Evolutionary conservation across 2,329 filamentous ascomycete genomes (phyloP), one percentile per base, ranked within the genome.

Genomic region (Ambrosiella cleistominuta): DNA sequence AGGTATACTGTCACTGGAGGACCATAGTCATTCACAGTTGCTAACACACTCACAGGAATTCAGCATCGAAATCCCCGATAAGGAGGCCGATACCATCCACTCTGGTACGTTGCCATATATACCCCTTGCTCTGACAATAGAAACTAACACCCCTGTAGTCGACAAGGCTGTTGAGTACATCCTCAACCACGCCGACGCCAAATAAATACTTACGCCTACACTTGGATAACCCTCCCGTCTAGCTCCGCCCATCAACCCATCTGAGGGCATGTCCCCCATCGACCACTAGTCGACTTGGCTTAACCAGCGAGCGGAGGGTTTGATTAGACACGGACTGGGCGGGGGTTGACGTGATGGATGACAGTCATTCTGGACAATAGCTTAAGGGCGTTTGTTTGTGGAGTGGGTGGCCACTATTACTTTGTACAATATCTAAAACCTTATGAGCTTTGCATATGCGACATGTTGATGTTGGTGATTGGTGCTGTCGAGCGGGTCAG

Each of bases 1-100:
- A 98, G 83, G 86, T 89, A 50, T 27, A 35, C 17, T 74, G 63
- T 72, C 45, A 15, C 40, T 27, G 7, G 35, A 17, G 17, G 36
- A 2, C 36, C 11, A 39, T 15, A 40, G 37, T 39, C 38, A 15
- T n/a, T 15, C n/a, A 27, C 27, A 27, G 27, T 27, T 47, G 19
- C 44, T 47, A 47, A 47, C n/a, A 47, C 4, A 3, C 36, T n/a
- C 17, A 47, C 36, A 62, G 75, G 77, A 83, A 68, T 82, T 83
- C 69, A 81, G 88, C 85, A 93, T 96, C 71, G 90, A 96, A 80
- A 96, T 96, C 68, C 90, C 90, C 66, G 90, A 96, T 76, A 95
- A 95, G 81, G 88, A 95, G 69, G 90, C 90, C 65, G 90, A 96
- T 72, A 78, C 79, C 64, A 95, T 96, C 72, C 88, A 93, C 80